Conservation (phyloP, 2,329 filamentous ascomycete species). For the Chrysoporthe deuterocubensis region DNA sequence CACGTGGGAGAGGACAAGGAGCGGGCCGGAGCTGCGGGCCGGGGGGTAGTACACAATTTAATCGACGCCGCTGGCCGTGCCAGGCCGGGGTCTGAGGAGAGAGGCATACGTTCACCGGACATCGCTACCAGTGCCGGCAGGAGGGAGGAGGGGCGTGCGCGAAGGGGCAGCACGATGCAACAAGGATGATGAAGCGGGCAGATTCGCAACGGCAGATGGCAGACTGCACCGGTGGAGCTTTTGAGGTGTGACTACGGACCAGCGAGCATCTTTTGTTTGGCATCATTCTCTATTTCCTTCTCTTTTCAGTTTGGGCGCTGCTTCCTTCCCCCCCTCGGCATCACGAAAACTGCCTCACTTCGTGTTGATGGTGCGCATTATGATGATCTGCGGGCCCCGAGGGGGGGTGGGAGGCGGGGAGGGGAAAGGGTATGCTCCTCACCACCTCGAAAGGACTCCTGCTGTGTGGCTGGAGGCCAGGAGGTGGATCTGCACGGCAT, state of each 20-base stretch:
- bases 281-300: not conserved
- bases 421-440: not conserved
- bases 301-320: not conserved
- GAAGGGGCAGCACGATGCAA: not conserved
- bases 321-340: not conserved
- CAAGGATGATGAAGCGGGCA: constrained; percentile 4
- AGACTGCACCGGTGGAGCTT: constrained; percentile 29
- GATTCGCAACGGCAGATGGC: not conserved
- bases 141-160: constrained; percentile 2
- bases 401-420: not conserved
- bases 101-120: not conserved
- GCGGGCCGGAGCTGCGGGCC: not conserved
- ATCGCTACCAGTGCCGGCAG: not conserved
- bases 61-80: constrained; percentile 9
- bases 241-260: constrained; percentile 19
- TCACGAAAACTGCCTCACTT: not conserved
- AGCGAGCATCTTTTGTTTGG: constrained; percentile 27
- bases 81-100: not conserved
- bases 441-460: too few species aligned
- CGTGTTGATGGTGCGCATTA: not conserved
- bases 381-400: not conserved
- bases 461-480: too few species aligned
- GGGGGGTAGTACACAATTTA: not conserved
- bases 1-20: not conserved
- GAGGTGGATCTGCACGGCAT: not conserved